Percentiles rank a stretch among this genome's conserved stretches.
Evolutionary conservation across 192 early-diverging fungal genomes (phyloP).

Genomic region (Gryganskiella cystojenkinii): DNA sequence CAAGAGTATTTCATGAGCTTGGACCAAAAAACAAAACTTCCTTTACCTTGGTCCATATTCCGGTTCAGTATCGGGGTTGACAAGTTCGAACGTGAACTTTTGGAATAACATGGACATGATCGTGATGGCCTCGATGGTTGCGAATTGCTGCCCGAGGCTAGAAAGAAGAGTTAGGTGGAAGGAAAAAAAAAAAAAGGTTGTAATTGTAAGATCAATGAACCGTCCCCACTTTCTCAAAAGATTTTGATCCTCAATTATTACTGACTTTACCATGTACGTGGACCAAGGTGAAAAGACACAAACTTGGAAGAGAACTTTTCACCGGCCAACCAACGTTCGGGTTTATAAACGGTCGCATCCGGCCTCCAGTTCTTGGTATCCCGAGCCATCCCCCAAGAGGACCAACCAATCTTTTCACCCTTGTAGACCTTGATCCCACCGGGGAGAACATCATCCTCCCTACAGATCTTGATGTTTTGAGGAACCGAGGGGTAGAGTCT

Average conservation of each 20-base stretch:
- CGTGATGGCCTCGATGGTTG: slow-evolving; percentile 28
- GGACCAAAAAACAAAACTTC: no score
- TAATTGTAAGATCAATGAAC: neutral
- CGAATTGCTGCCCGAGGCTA: slow-evolving; percentile 38
- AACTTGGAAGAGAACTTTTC: slow-evolving; percentile 57
- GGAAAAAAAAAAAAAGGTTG: neutral
- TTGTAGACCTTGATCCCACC: slow-evolving; percentile 66
- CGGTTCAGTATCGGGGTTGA: slow-evolving; percentile 23
- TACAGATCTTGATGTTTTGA: slow-evolving; percentile 57
- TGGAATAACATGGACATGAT: slow-evolving; percentile 28
- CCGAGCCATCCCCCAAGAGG: slow-evolving; percentile 65
- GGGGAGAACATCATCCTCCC: slow-evolving; percentile 69
- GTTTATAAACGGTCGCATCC: slow-evolving; percentile 70
- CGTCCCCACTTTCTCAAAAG: neutral
- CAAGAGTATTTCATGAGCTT: no score
- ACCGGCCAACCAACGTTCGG: slow-evolving; percentile 69
- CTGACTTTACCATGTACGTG: slow-evolving; percentile 51
- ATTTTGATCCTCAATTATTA: neutral
- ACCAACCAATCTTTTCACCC: slow-evolving; percentile 61
- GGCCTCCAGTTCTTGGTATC: slow-evolving; percentile 66
- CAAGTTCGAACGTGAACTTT: slow-evolving; percentile 21
- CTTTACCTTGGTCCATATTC: slow-evolving; percentile 4
- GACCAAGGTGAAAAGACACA: slow-evolving; percentile 67
- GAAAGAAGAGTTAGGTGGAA: neutral
- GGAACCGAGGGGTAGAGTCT: slow-evolving; percentile 79